phyloP scores from a whole-genome alignment of 768 basidiomycete species.

The Thelephora aurantiotincta region DNA sequence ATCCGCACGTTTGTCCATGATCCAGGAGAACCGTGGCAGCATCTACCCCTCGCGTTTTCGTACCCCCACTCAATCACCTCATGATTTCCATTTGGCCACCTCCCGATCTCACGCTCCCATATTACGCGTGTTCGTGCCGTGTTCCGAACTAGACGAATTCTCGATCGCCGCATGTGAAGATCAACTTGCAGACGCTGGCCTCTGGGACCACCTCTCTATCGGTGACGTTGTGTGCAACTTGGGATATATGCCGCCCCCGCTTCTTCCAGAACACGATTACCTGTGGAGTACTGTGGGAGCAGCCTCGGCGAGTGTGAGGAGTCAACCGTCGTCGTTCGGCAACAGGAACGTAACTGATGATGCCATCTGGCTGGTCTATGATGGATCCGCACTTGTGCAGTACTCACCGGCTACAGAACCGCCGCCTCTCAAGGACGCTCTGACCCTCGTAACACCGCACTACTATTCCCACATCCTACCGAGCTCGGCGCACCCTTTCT shows the following conservation, averaged over 20 bases:
- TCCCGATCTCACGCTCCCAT: constrained; percentile 57
- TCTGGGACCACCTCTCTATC: constrained; percentile 64
- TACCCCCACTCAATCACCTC: constrained; percentile 22
- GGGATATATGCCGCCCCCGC: constrained; percentile 49
- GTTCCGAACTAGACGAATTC: constrained; percentile 32
- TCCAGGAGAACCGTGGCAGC: constrained; percentile 4
- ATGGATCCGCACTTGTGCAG: constrained; percentile 46
- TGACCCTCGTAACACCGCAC: constrained; percentile 58
- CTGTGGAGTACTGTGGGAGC: constrained; percentile 15
- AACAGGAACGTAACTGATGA: constrained; percentile 7
- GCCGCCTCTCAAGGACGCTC: constrained; percentile 38
- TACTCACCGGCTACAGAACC: constrained; percentile 38
- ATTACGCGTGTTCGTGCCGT: constrained; percentile 64
- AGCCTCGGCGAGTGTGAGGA: constrained; percentile 8
- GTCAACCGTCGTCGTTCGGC: constrained; percentile 8
- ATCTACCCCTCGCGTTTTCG: constrained; percentile 13
- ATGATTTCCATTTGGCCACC: constrained; percentile 48
- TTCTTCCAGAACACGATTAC: constrained; percentile 12
- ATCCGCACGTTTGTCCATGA: constrained; percentile 6
- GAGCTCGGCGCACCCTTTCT: constrained; percentile 16
- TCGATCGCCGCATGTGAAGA: constrained; percentile 47
- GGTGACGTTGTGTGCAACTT: constrained; percentile 76
- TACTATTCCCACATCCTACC: constrained; percentile 62
- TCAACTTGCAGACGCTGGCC: constrained; percentile 48
- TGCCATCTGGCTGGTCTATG: constrained; percentile 63